These are phyloP conservation scores for Halophytophthora polymorphica DNA, from an alignment of 352 stramenopile genomes.

Conservation along the genomic window DNA sequence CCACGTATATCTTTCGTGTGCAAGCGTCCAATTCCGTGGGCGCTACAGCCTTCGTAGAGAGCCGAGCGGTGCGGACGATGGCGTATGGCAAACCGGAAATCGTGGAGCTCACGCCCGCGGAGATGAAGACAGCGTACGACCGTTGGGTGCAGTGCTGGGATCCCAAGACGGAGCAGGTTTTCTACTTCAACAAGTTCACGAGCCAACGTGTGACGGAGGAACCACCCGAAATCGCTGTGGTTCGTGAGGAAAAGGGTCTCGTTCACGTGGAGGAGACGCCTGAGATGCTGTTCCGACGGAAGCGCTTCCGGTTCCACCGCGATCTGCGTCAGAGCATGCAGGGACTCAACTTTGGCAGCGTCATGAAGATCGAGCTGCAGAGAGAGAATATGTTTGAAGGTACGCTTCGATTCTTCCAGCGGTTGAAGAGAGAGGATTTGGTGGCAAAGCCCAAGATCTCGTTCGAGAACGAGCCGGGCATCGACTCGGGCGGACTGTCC, in stretches of 20 bases:
- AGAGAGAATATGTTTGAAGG: slow-evolving; percentile 69
- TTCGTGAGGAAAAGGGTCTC: slow-evolving; percentile 37
- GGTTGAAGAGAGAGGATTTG: slow-evolving; percentile 46
- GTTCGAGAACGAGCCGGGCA: slow-evolving; percentile 80
- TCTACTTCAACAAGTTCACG: slow-evolving; percentile 89
- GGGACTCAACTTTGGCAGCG: slow-evolving; percentile 27
- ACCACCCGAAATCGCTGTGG: slow-evolving; percentile 40
- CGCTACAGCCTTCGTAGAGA: slow-evolving; percentile 59
- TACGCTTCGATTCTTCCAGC: slow-evolving; percentile 52
- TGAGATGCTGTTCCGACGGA: slow-evolving; percentile 83
- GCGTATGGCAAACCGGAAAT: slow-evolving; percentile 61
- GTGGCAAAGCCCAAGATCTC: slow-evolving; percentile 73
- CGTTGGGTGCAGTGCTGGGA: slow-evolving; percentile 89
- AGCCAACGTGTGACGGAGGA: slow-evolving; percentile 65
- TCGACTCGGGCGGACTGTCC: slow-evolving; percentile 85
- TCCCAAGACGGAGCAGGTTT: slow-evolving; percentile 75
- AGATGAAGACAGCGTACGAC: slow-evolving; percentile 39
- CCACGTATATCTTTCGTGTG: slow-evolving; percentile 62
- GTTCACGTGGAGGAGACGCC: slow-evolving; percentile 55
- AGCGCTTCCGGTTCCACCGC: slow-evolving; percentile 83
- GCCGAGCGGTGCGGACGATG: slow-evolving; percentile 51
- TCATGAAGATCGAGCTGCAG: slow-evolving; percentile 43
- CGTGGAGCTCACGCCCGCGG: slow-evolving; percentile 48
- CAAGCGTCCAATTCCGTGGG: slow-evolving; percentile 70
- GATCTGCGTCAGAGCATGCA: slow-evolving; percentile 52